These are phyloP conservation scores for Delonix regia DNA, from an alignment of 306 rosid genomes.

Conservation along the genomic window DNA sequence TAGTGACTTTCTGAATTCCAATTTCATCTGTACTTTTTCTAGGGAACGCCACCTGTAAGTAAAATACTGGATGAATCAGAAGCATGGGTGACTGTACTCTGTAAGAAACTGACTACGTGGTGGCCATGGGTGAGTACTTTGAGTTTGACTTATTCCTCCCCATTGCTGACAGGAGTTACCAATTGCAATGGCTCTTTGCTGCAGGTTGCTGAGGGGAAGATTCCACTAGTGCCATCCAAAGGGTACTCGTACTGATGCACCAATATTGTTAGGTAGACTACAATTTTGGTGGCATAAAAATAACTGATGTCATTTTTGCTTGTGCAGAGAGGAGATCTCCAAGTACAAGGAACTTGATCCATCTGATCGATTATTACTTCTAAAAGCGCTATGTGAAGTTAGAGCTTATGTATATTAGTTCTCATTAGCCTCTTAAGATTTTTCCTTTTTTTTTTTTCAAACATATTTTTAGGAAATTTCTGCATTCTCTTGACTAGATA, in stretches of 20 bases:
- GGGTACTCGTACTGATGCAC: conserved; percentile 59
- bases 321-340: conserved; percentile 79
- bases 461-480: neutral
- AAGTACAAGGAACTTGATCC: conserved; percentile 77
- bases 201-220: conserved; percentile 90
- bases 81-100: conserved; percentile 83
- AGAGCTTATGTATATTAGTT: conserved; percentile 69
- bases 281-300: neutral
- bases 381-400: conserved; percentile 92
- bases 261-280: conserved; percentile 2
- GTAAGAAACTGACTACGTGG: conserved; percentile 76
- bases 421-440: conserved; percentile 22
- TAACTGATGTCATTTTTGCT: conserved; percentile 35
- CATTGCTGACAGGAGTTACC: conserved; percentile 15
- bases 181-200: conserved; percentile 2
- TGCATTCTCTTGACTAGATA: conserved; percentile 3
- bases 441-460: neutral
- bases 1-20: neutral
- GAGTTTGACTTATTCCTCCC: conserved; percentile 10
- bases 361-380: conserved; percentile 59
- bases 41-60: conserved; percentile 86
- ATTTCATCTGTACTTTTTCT: conserved; percentile 30
- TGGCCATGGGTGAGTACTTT: conserved; percentile 89
- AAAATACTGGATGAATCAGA: conserved; percentile 57
- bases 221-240: conserved; percentile 73